Evolutionary conservation across 305 asterid species (phyloP).

Genomic region (Coffea humblotiana): DNA sequence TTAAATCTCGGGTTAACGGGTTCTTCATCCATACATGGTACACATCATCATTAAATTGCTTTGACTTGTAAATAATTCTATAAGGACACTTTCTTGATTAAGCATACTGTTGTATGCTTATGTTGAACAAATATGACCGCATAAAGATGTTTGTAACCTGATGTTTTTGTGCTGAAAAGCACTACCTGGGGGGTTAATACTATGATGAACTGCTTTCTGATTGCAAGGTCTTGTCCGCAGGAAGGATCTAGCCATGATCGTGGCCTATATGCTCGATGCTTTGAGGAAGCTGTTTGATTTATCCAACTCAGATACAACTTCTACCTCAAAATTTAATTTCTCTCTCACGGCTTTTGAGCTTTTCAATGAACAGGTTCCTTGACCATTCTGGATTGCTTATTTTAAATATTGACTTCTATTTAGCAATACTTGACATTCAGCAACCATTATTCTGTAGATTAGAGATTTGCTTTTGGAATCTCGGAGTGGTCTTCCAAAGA

Average conservation of each 20-base stretch:
- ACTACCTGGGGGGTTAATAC: neutral
- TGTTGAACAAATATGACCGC: neutral
- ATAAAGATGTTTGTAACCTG: neutral
- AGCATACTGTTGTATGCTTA: neutral
- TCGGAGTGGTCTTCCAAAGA: constrained; percentile 61
- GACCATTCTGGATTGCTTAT: constrained; percentile 21
- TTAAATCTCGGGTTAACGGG: neutral
- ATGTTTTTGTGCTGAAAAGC: neutral
- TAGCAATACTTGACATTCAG: constrained; percentile 29
- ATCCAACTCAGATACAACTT: constrained; percentile 93
- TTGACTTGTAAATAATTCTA: neutral
- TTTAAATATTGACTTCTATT: constrained; percentile 16
- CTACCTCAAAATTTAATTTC: constrained; percentile 75
- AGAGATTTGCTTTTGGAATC: constrained; percentile 78
- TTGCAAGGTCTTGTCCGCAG: constrained; percentile 49
- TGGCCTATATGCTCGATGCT: constrained; percentile 91
- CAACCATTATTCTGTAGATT: constrained; percentile 55
- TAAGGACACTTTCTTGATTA: neutral
- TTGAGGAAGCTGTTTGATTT: constrained; percentile 99
- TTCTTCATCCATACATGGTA: neutral
- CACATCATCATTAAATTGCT: neutral
- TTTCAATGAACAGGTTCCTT: constrained; percentile 84
- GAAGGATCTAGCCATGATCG: constrained; percentile 99
- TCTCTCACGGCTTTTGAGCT: constrained; percentile 86
- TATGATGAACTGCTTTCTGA: constrained; percentile 27